These are phyloP conservation scores for Postia placenta DNA, from an alignment of 768 basidiomycete genomes.

Conservation along the genomic window DNA sequence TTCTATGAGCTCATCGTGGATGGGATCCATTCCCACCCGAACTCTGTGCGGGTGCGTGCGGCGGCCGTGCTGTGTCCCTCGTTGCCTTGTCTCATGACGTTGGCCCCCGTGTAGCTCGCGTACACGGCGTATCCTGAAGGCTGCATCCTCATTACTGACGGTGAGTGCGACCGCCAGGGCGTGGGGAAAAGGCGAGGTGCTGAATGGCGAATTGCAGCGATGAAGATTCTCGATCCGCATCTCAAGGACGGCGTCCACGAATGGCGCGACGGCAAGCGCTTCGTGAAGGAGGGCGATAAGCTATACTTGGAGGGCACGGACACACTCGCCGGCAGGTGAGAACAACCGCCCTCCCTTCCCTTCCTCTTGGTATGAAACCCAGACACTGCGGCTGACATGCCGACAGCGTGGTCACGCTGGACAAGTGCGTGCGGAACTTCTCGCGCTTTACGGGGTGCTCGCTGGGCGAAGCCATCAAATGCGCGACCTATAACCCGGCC, in stretches of 20 bases:
- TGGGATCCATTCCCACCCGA: constrained; percentile 87
- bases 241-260: constrained; percentile 79
- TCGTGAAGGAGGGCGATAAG: constrained; percentile 76
- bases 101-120: constrained; percentile 64
- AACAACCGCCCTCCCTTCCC: constrained; percentile 1
- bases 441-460: constrained; percentile 79
- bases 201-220: constrained; percentile 39
- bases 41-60: constrained; percentile 70
- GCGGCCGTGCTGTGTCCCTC: not conserved
- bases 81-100: too few species aligned
- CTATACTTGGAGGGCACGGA: constrained; percentile 81
- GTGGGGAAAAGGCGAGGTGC: not conserved
- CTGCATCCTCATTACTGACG: constrained; percentile 87
- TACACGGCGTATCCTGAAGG: constrained; percentile 80
- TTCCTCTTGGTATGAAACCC: too few species aligned
- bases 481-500: constrained; percentile 83
- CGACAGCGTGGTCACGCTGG: constrained; percentile 69
- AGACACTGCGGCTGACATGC: not conserved
- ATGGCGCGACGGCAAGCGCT: constrained; percentile 79
- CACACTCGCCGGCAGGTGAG: constrained; percentile 84
- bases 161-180: constrained; percentile 31
- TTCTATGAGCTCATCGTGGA: constrained; percentile 90
- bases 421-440: constrained; percentile 84
- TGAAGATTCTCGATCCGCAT: constrained; percentile 82
- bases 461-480: constrained; percentile 77